Evolutionary conservation across 169 alveolate genomes (phyloP), one percentile per base, ranked within the genome.

Genomic region (Cryptosporidium meleagridis): DNA sequence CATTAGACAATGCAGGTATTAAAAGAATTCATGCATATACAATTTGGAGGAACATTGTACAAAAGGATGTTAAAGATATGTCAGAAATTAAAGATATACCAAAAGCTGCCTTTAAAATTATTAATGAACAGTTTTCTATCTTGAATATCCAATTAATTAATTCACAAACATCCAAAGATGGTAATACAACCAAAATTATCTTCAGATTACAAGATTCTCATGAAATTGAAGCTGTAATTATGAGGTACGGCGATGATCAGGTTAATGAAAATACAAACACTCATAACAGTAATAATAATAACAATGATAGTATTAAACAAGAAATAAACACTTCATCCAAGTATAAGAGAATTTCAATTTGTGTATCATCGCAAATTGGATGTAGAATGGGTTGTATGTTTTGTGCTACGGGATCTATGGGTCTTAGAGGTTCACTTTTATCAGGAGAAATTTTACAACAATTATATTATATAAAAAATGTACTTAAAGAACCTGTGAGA

Each of bases 311-410:
- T 26, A 16, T 26, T 12, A 2, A n/a, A 3, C 23, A 48, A 26
- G 37, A 55, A 16, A 55, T 21, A 18, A 18, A 2, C 0, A n/a
- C 29, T 16, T 9, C 75, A 7, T 21, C 10, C 5, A 89, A 26
- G 37, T 80, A 44, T 61, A 65, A 37, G 26, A 58, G 89, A 39
- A 39, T 65, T 8, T 80, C 93, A 55, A 75, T 92, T 1, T 92
- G 93, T 58, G 92, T 92, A 14, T 70, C 92, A 2, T 85, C 89
- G 16, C 94, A 92, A 55, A 93, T 92, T 6, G 94, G 94, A 0
- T 91, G 94, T 51, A 85, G 91, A 29, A 92, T 92, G 94, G 94
- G 92, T 3, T 92, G 94, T 59, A 91, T 84, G 59, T 92, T 92
- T 85, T 92, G 94, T 55, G 93, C 93, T 61, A 87, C 92, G 10